Conservation (phyloP, 345 rosid species). For the Limnanthes douglasii region DNA sequence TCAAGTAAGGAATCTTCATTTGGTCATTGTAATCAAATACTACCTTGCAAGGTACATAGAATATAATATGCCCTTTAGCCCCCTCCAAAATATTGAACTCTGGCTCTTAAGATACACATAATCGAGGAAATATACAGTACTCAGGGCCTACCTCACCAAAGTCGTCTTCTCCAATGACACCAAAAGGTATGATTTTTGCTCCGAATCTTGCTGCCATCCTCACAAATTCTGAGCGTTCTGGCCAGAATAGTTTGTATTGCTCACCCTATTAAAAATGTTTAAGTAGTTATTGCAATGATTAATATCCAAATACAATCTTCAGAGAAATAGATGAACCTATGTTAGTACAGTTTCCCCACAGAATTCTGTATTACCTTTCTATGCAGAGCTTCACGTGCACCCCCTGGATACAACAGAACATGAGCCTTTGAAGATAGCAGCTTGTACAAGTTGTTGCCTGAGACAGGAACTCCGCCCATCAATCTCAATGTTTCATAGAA, state of each 20-base stretch:
- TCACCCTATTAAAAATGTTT: constrained; percentile 38
- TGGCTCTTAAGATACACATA: background rate
- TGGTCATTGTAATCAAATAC: constrained; percentile 53
- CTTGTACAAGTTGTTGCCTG: constrained; percentile 41
- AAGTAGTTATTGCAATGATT: constrained; percentile 8
- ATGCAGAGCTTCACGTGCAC: constrained; percentile 68
- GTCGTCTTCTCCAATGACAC: constrained; percentile 75
- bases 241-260: constrained; percentile 67
- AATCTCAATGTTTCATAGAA: constrained; percentile 21
- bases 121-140: background rate
- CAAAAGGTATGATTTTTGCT: constrained; percentile 68
- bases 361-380: constrained; percentile 22
- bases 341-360: too few species aligned
- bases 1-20: constrained; percentile 40
- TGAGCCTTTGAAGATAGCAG: constrained; percentile 54
- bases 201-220: constrained; percentile 82
- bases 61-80: background rate
- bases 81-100: constrained; percentile 4
- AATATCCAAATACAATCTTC: too few species aligned
- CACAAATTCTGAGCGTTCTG: constrained; percentile 57
- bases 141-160: constrained; percentile 29
- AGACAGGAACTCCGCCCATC: constrained; percentile 71
- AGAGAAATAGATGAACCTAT: too few species aligned
- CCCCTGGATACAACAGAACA: constrained; percentile 65
- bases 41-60: constrained; percentile 34